Evolutionary conservation across 148 eudicot species (phyloP).

Genomic region (Vaccinium corymbosum): DNA sequence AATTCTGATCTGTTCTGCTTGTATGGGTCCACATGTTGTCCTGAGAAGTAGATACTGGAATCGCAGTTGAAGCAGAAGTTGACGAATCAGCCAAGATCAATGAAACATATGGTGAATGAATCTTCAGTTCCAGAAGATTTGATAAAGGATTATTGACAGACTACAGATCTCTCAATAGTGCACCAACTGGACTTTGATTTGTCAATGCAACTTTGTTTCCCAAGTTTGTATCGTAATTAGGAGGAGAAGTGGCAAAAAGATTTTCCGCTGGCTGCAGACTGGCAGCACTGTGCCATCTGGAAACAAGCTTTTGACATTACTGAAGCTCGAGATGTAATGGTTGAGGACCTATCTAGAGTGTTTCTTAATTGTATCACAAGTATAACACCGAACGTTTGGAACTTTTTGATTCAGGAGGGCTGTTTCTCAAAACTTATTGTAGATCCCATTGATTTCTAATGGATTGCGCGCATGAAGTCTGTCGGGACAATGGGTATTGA

Average conservation of each 20-base stretch:
- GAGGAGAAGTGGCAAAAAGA: background rate
- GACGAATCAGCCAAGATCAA: background rate
- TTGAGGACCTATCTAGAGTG: constrained; percentile 26
- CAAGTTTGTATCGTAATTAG: background rate
- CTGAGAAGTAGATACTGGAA: background rate
- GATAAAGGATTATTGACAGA: background rate
- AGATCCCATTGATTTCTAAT: constrained; percentile 47
- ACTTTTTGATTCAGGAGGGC: constrained; percentile 26
- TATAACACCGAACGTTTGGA: constrained; percentile 43
- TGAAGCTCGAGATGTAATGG: constrained; percentile 17
- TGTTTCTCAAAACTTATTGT: constrained; percentile 29
- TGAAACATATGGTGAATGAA: background rate
- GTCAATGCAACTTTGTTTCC: background rate
- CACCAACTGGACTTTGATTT: background rate
- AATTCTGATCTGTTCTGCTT: background rate
- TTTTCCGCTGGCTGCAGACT: background rate
- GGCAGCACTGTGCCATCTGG: background rate
- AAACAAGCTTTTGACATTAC: constrained; percentile 8
- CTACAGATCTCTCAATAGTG: background rate
- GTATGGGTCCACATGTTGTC: background rate
- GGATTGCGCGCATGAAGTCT: constrained; percentile 32
- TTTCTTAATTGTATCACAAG: constrained; percentile 30
- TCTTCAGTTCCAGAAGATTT: background rate
- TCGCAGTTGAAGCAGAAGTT: background rate
- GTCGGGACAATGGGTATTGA: background rate